phyloP scores from a whole-genome alignment of 78 protist genomes.

The Salpingoeca rosetta region DNA sequence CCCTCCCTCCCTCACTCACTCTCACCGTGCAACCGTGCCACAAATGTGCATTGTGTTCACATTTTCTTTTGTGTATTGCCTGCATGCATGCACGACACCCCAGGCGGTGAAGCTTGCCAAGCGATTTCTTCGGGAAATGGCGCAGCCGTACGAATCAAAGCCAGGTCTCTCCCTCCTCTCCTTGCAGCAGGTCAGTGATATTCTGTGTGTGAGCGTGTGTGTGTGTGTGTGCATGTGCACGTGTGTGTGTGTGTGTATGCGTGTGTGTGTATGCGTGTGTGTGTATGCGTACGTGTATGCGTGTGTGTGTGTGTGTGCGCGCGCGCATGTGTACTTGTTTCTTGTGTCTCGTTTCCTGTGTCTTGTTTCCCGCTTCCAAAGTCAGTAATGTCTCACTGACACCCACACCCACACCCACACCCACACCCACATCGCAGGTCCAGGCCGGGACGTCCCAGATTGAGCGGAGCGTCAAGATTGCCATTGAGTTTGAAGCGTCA shows the following conservation, averaged over 20 bases:
- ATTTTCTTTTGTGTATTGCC: not conserved
- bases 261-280: conserved; percentile 1
- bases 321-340: not conserved
- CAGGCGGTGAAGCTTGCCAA: conserved; percentile 6
- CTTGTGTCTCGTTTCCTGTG: too few relatives aligned
- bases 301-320: not conserved
- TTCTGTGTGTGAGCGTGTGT: not conserved
- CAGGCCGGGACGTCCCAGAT: too few relatives aligned
- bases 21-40: too few relatives aligned
- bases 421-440: too few relatives aligned
- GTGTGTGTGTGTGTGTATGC: not conserved
- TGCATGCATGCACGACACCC: not conserved
- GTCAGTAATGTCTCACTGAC: too few relatives aligned
- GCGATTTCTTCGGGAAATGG: conserved; percentile 33
- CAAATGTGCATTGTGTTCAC: too few relatives aligned
- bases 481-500: too few relatives aligned
- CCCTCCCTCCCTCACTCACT: too few relatives aligned
- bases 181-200: not conserved
- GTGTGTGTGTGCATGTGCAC: not conserved
- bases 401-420: too few relatives aligned
- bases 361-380: too few relatives aligned
- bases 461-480: too few relatives aligned
- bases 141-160: conserved; percentile 28
- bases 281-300: not conserved
- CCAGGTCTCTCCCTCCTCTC: conserved; percentile 5